A percentile compares a stretch with the other conserved stretches of the same genome.
phyloP scores from a whole-genome alignment of 2,329 filamentous ascomycete species.

The Colletotrichum ledebouriae region DNA sequence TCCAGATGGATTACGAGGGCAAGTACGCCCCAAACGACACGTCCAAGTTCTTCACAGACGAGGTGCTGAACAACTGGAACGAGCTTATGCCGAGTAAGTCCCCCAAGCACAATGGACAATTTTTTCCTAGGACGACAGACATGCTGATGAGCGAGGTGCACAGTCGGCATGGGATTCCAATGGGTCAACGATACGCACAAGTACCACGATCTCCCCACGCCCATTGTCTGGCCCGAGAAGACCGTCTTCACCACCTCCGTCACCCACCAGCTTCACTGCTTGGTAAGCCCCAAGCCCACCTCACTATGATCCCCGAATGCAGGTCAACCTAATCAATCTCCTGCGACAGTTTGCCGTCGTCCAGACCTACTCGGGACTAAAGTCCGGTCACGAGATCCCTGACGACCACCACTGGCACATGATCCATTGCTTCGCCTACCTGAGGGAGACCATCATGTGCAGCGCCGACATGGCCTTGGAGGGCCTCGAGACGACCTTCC shows the following conservation, averaged over 20 bases:
- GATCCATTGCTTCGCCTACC: slow-evolving; percentile 63
- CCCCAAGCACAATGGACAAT: no score
- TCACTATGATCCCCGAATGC: neutral
- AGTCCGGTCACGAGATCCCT: slow-evolving; percentile 54
- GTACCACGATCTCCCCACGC: slow-evolving; percentile 55
- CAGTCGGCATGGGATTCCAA: slow-evolving; percentile 57
- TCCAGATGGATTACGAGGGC: slow-evolving; percentile 51
- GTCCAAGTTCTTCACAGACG: slow-evolving; percentile 56
- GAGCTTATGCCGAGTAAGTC: slow-evolving; percentile 53
- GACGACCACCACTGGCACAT: slow-evolving; percentile 62
- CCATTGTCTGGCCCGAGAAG: slow-evolving; percentile 51
- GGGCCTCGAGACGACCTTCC: slow-evolving; percentile 61
- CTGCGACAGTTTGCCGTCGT: slow-evolving; percentile 54
- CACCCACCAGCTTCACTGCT: slow-evolving; percentile 60
- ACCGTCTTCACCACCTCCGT: slow-evolving; percentile 58
- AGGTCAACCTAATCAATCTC: neutral
- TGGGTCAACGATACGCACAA: slow-evolving; percentile 52
- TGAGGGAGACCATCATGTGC: slow-evolving; percentile 62
- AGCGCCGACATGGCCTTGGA: slow-evolving; percentile 60
- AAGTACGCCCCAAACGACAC: slow-evolving; percentile 55
- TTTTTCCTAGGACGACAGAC: neutral
- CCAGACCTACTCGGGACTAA: slow-evolving; percentile 59
- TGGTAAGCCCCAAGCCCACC: slow-evolving; percentile 46
- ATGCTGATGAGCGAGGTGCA: slow-evolving; percentile 9
- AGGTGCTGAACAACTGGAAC: slow-evolving; percentile 54